Base-by-base conservation (phyloP, 1,139 yeast genomes). In the Zhuliangozyma parablackwelliae region DNA sequence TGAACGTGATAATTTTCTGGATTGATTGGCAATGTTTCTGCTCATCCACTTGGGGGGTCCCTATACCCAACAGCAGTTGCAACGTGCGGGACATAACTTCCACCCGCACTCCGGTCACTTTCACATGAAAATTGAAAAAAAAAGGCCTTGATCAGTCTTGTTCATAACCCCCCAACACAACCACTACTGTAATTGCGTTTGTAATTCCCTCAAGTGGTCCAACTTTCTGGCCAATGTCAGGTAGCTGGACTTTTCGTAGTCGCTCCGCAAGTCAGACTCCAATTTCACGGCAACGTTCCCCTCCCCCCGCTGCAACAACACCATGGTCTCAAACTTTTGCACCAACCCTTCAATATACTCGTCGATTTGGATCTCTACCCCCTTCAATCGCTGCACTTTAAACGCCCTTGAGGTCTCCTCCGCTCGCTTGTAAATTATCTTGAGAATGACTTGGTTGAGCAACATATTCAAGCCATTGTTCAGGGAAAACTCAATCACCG, bases 381-480 rank as follows among this genome's bases (percentile, higher is more conserved):
- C 89, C 41, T 50, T 55, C 11, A 67, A 56, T 36, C 72, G 59
- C 10, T 67, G 50, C 16, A 47, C 46, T 35, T 69, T 57, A 39
- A 62, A 72, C 21, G 46, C 51, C 1, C 54, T 51, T 1, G 80
- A 74, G 16, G 68, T 54, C 3, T 55, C 60, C 41, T 72, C 70
- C 0, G 85, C 76, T 45, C 83, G 84, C 36, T 67, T 68, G 36
- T 78, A 72, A 24, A 88, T 73, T 13, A 88, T 82, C 34, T 72
- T 71, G 36, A 83, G 62, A 3, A 86, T 77, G 20, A 81, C 72
- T 42, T 70, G 71, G 45, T 80, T 78, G 29, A 87, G 72, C 8
- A 75, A 59, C 30, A 77, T 51, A 40, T 75, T 81, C 41, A 84
- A 59, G 26, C 79, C 84, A 46, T 83, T 80, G 45, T 83, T 87